Conservation (phyloP, 306 rosid genomes). For the Malus sylvestris region DNA sequence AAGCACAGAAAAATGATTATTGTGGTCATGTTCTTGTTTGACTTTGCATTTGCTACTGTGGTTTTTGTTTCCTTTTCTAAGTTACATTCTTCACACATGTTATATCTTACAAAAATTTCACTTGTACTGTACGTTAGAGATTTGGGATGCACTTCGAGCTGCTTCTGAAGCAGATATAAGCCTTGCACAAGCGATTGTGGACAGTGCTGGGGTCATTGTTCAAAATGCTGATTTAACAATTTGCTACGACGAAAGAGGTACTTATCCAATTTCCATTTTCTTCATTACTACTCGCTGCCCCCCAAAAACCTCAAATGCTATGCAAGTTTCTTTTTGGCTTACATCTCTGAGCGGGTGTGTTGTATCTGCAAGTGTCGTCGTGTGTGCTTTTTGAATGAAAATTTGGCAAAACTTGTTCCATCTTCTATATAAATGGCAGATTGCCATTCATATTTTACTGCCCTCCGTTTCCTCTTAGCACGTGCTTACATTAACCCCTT, state of each 20-base stretch:
- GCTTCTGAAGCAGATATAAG: slow-evolving; percentile 90
- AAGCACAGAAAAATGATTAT: background rate
- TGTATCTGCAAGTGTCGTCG: background rate
- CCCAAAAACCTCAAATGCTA: background rate
- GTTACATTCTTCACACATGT: background rate
- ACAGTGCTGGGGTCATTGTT: slow-evolving; percentile 92
- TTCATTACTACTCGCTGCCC: background rate
- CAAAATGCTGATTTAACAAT: slow-evolving; percentile 90
- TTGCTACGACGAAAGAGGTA: slow-evolving; percentile 98
- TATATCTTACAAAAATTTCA: slow-evolving; percentile 8
- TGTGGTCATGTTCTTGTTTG: background rate
- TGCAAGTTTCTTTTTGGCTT: background rate
- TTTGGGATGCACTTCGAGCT: slow-evolving; percentile 99
- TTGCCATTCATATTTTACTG: slow-evolving; percentile 9
- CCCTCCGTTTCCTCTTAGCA: background rate
- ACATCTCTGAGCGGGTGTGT: background rate
- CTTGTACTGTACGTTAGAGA: slow-evolving; percentile 53
- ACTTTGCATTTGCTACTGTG: background rate
- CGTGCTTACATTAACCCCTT: slow-evolving; percentile 2
- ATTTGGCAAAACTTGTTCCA: background rate
- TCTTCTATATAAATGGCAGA: slow-evolving; percentile 3
- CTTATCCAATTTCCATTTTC: slow-evolving; percentile 13
- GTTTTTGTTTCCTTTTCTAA: background rate
- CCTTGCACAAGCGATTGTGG: slow-evolving; percentile 89
- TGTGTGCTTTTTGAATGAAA: background rate